Base-by-base conservation (phyloP, 805 yeast species). In the Wickerhamomyces chambardii region DNA sequence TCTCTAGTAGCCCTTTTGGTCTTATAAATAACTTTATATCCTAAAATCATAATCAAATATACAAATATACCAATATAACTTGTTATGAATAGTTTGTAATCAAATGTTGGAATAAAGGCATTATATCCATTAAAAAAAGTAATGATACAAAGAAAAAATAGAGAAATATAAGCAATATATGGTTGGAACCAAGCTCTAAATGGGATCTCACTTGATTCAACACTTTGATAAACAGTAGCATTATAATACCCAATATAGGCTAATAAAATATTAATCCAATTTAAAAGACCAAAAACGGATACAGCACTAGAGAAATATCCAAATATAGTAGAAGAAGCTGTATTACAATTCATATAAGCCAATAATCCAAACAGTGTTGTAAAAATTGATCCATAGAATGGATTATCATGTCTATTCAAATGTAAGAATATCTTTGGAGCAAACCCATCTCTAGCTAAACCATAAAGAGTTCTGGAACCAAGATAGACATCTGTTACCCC, bases 291-390 rank as follows among this genome's bases (percentile, higher is more conserved):
- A 36, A 78, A 73, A 42, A 80, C 75, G 17, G 86, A 74, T 31
- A 78, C 84, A 35, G 79, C 79, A 46, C 78, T 81, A 40, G 80
- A 83, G 46, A 82, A 76, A 52, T 78, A 78, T 35, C 55, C 63
- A 63, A 81, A 80, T 25, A 78, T 63, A 28, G 64, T 68, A n/a
- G 72, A 59, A 1, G 85, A 59, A 11, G 67, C 59, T 12, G 72
- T 58, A 7, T 78, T 65, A 21, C 70, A 73, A 36, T 75, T 73
- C 84, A 82, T 75, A 57, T 61, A 81, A 4, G 83, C 84, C 47
- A 81, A 65, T 33, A 67, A 59, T 44, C 78, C 68, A 60, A 79
- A 79, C 6, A 50, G 30, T 30, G 69, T 56, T 26, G 75, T 60
- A 30, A 75, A 58, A 1, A 46, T 54, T 35, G 79, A 58, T 7